These are phyloP conservation scores for Malbranchea zuffiana DNA, from an alignment of 2,329 filamentous ascomycete genomes.

Conservation along the genomic window DNA sequence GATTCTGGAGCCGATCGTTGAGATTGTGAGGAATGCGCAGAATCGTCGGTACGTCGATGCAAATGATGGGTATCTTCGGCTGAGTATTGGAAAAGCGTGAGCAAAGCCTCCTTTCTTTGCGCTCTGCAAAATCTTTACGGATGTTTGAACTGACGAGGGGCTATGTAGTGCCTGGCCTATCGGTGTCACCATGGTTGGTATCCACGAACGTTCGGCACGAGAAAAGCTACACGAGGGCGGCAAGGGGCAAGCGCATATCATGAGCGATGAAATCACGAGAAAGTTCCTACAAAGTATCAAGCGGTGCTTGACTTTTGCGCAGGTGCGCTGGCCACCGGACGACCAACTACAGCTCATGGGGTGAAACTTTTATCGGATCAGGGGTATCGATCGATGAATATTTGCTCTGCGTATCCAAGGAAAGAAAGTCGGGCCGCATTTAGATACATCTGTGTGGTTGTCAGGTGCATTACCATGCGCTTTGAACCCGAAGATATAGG, in stretches of 20 bases:
- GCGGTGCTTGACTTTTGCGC: slow-evolving; percentile 87
- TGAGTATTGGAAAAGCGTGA: slow-evolving; percentile 84
- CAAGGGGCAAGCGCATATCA: slow-evolving; percentile 77
- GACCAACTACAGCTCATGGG: slow-evolving; percentile 94
- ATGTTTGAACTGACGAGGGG: slow-evolving; percentile 12
- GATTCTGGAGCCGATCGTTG: slow-evolving; percentile 69
- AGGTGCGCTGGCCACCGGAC: slow-evolving; percentile 89
- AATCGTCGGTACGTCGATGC: slow-evolving; percentile 88
- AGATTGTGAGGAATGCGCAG: slow-evolving; percentile 86
- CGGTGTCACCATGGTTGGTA: slow-evolving; percentile 98
- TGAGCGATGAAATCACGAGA: slow-evolving; percentile 89
- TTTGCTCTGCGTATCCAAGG: too few species aligned
- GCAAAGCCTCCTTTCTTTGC: slow-evolving; percentile 17
- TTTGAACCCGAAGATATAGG: too few species aligned
- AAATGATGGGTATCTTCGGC: slow-evolving; percentile 82
- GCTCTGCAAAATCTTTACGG: neutral
- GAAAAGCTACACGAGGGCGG: slow-evolving; percentile 82
- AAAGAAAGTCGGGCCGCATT: too few species aligned
- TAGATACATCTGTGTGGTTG: too few species aligned
- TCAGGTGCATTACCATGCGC: too few species aligned
- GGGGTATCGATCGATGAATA: neutral
- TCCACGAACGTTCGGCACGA: slow-evolving; percentile 88
- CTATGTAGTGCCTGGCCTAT: slow-evolving; percentile 73
- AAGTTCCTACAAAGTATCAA: slow-evolving; percentile 98
- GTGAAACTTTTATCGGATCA: slow-evolving; percentile 28